Evolutionary conservation across 2,329 filamentous ascomycete genomes (phyloP), one percentile per base, ranked within the genome.

Genomic region (Epichloe coenophiala): DNA sequence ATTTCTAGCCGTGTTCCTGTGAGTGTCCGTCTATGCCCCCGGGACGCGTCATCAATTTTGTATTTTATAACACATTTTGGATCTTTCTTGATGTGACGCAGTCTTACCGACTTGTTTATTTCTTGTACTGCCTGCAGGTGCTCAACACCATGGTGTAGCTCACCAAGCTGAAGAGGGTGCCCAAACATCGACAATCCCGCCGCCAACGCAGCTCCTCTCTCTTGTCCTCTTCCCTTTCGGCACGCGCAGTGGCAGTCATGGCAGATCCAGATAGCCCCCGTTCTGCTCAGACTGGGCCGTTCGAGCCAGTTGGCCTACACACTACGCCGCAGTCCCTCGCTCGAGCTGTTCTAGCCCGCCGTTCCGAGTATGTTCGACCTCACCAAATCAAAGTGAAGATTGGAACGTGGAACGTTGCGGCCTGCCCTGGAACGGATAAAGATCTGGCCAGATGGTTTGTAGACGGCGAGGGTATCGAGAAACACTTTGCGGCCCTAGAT

Each of bases 341-440:
- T 44, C 73, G 71, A 54, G 78, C 79, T 33, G 72, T 97, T 39
- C 78, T 84, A 61, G 81, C 85, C 39, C 79, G 93, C 49, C 79
- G 83, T 60, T 70, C 78, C 46, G 90, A 97, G 65, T 98, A 90
- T 64, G 84, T 85, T 27, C 79, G 82, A 38, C 78, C 82, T 42
- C 83, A 83, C 63, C 77, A 77, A 47, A 80, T 95, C 58, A 83
- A 83, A 56, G 78, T 98, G 66, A 96, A 96, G 68, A 77, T 98
- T 48, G 93, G 91, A 41, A 85, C 87, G 0, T 98, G 93, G 93
- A 98, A 98, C 67, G 88, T 95, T 15, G 93, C 89, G 4, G 83
- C 84, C 1, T 83, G 86, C 56, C 81, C 86, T 12, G 88, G 86
- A 21, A 89, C 88, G 0, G 89, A 95, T 65, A 86, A 88, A 57